Conservation (phyloP, 805 yeast genomes). For the Starmerella powellii region DNA sequence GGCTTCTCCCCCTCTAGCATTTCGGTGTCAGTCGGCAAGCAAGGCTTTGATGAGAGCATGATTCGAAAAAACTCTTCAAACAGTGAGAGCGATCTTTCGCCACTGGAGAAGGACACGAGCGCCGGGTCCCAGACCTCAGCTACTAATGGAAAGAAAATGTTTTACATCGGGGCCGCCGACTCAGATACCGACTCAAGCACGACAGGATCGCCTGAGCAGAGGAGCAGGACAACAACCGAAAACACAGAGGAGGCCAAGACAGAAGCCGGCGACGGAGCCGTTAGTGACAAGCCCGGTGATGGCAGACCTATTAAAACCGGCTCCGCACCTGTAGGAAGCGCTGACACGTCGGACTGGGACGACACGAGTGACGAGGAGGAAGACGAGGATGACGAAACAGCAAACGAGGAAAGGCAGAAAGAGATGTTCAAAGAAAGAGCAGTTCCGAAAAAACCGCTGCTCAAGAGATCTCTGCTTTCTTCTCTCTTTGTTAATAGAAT, state of each 20-base stretch:
- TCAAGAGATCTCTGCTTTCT: conserved; percentile 31
- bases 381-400: conserved; percentile 14
- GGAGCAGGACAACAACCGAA: no score
- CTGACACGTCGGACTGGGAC: conserved; percentile 18
- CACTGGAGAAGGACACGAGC: no score
- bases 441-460: conserved; percentile 25
- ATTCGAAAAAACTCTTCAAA: background rate
- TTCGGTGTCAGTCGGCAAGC: conserved; percentile 22
- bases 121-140: conserved; percentile 3
- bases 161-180: conserved; percentile 32
- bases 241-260: conserved; percentile 13
- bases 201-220: conserved; percentile 19
- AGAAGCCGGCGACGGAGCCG: no score
- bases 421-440: conserved; percentile 25
- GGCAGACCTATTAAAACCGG: no score
- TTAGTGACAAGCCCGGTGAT: no score
- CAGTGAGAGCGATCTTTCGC: no score
- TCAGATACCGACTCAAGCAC: conserved; percentile 25
- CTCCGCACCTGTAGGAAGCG: conserved; percentile 24
- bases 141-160: conserved; percentile 25
- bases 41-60: background rate
- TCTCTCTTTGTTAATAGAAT: conserved; percentile 28
- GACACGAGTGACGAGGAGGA: conserved; percentile 15
- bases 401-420: conserved; percentile 24
- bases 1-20: conserved; percentile 32